phyloP scores from a whole-genome alignment of 2,329 filamentous ascomycete species.

The Macrophomina phaseolina region DNA sequence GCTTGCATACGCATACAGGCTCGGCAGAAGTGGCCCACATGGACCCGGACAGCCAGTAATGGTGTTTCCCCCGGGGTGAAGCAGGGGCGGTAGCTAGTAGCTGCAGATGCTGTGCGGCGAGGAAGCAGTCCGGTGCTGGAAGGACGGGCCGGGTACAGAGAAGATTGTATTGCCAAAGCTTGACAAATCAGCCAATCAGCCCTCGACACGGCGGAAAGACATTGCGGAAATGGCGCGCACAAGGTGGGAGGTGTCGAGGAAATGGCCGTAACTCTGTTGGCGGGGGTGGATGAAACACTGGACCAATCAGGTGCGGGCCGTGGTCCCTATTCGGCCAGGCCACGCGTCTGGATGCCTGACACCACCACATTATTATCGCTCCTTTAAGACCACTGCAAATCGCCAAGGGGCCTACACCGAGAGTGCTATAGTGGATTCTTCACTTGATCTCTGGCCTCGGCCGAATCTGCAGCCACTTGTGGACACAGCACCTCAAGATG shows the following conservation, averaged over 20 bases:
- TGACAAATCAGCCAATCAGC: slow-evolving; percentile 2
- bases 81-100: neutral
- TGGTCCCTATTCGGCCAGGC: neutral
- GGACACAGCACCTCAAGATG: too few species aligned
- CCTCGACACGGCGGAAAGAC: neutral
- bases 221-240: neutral
- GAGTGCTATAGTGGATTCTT: neutral
- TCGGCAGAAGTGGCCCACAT: slow-evolving; percentile 19
- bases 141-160: slow-evolving; percentile 2
- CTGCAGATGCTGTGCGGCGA: neutral
- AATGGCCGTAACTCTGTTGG: neutral
- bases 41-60: neutral
- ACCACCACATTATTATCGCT: neutral
- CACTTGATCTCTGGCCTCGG: neutral
- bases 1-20: slow-evolving; percentile 16
- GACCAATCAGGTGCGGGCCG: neutral
- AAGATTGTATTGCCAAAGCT: neutral
- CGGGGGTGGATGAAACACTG: slow-evolving; percentile 4
- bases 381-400: neutral
- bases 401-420: neutral
- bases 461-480: neutral
- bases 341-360: slow-evolving; percentile 23
- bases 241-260: neutral
- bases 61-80: neutral
- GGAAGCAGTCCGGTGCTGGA: neutral